phyloP scores from a whole-genome alignment of 139 green algal species.

The Picochlorum sp. region DNA sequence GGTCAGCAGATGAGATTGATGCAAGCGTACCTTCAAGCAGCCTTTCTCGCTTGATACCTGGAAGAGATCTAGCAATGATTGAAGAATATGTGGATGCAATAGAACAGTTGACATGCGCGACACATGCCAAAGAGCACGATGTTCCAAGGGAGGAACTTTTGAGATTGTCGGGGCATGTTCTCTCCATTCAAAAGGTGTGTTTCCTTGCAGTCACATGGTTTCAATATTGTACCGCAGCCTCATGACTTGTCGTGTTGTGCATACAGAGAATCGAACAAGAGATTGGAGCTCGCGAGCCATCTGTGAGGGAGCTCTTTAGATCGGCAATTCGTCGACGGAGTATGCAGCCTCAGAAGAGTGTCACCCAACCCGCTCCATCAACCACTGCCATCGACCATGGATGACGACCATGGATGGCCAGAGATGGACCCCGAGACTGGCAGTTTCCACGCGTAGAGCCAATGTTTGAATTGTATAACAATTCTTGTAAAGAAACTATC shows the following conservation, averaged over 20 bases:
- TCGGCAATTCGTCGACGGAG: slow-evolving; percentile 8
- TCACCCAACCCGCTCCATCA: too few relatives aligned
- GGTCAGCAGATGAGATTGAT: not conserved
- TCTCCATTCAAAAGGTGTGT: slow-evolving; percentile 11
- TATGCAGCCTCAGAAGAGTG: too few relatives aligned
- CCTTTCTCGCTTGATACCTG: not conserved
- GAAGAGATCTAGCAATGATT: slow-evolving; percentile 21
- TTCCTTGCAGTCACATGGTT: too few relatives aligned
- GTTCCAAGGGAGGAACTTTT: slow-evolving; percentile 13
- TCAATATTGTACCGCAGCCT: too few relatives aligned
- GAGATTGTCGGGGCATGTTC: slow-evolving; percentile 14
- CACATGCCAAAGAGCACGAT: slow-evolving; percentile 2
- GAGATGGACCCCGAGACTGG: too few relatives aligned
- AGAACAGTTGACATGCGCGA: slow-evolving; percentile 12
- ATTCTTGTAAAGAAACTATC: slow-evolving; percentile 1
- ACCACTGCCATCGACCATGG: too few relatives aligned
- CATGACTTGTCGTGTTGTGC: too few relatives aligned
- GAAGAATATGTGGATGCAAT: slow-evolving; percentile 31
- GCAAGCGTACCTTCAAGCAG: not conserved
- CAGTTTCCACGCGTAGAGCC: too few relatives aligned
- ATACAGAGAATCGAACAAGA: slow-evolving; percentile 23
- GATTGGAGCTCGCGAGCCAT: slow-evolving; percentile 24
- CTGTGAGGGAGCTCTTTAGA: slow-evolving; percentile 31
- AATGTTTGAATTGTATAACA: not conserved
- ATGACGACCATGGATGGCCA: too few relatives aligned